phyloP scores from a whole-genome alignment of 2,329 filamentous ascomycete genomes.

The Pochonia chlamydosporia region DNA sequence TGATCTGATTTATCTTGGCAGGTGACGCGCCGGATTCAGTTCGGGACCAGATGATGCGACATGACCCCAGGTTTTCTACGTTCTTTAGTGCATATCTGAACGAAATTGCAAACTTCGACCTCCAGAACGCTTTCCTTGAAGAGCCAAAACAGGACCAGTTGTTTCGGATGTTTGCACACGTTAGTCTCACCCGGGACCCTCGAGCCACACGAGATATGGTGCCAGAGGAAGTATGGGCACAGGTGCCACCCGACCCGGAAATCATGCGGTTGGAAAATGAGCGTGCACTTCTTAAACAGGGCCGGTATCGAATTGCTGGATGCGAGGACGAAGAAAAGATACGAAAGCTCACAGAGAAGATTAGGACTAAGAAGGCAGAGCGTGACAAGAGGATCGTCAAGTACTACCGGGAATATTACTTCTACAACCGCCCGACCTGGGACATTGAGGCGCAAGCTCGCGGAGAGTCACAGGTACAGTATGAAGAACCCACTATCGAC shows the following conservation, averaged over 20 bases:
- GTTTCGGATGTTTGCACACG: too few species aligned
- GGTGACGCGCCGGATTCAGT: not conserved
- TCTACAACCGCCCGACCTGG: too few species aligned
- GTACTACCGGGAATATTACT: conserved; percentile 22
- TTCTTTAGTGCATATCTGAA: conserved; percentile 23
- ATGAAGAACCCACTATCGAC: conserved; percentile 13
- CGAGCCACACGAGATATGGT: conserved; percentile 21
- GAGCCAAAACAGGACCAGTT: too few species aligned
- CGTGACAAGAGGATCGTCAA: conserved; percentile 12
- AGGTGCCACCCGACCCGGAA: conserved; percentile 17
- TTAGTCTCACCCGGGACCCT: too few species aligned
- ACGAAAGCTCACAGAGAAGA: conserved; percentile 15
- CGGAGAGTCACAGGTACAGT: conserved; percentile 15
- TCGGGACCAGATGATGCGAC: too few species aligned
- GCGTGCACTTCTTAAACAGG: conserved; percentile 17
- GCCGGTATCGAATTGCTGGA: conserved; percentile 18
- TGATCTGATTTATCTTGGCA: too few species aligned
- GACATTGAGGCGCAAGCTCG: too few species aligned
- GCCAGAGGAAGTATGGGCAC: conserved; percentile 20
- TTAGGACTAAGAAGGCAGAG: conserved; percentile 15
- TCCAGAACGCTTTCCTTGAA: too few species aligned
- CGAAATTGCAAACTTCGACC: conserved; percentile 20
- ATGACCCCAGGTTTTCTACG: conserved; percentile 20
- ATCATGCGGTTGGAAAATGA: conserved; percentile 17
- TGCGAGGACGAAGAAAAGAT: too few species aligned